These are phyloP conservation scores for Solanum sitiens DNA, from an alignment of 257 asterid genomes.

Conservation along the genomic window DNA sequence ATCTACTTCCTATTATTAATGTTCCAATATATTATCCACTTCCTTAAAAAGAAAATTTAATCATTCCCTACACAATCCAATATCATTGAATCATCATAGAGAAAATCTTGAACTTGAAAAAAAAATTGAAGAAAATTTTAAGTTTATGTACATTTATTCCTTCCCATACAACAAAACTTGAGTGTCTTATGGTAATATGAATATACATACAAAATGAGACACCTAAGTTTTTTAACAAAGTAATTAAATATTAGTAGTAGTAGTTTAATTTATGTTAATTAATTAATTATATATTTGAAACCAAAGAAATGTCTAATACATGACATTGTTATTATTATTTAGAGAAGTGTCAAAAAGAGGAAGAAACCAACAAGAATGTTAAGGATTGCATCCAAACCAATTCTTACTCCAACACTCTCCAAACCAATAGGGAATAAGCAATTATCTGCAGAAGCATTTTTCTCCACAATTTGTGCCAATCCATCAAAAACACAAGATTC, in stretches of 20 bases:
- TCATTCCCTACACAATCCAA: background rate
- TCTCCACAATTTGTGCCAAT: conserved; percentile 17
- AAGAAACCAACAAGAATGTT: background rate
- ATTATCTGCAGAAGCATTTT: conserved; percentile 16
- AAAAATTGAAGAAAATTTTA: background rate
- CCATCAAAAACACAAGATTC: conserved; percentile 34
- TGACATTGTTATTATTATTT: background rate
- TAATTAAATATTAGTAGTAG: background rate
- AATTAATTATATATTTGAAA: background rate
- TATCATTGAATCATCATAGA: background rate
- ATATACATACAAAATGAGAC: background rate
- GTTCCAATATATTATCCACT: background rate
- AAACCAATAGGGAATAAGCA: conserved; percentile 53
- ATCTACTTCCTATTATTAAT: background rate
- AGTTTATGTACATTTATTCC: background rate
- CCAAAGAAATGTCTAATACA: background rate
- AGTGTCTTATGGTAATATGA: background rate
- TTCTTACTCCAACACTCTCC: conserved; percentile 10
- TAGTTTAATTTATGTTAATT: background rate
- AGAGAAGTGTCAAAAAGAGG: background rate
- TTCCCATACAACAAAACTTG: background rate
- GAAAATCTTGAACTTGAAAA: too few relatives aligned
- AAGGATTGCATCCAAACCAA: background rate
- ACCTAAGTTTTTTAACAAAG: background rate
- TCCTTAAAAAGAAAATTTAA: background rate